phyloP scores from a whole-genome alignment of 805 yeast species.

The Teunomyces aglyptinius region DNA sequence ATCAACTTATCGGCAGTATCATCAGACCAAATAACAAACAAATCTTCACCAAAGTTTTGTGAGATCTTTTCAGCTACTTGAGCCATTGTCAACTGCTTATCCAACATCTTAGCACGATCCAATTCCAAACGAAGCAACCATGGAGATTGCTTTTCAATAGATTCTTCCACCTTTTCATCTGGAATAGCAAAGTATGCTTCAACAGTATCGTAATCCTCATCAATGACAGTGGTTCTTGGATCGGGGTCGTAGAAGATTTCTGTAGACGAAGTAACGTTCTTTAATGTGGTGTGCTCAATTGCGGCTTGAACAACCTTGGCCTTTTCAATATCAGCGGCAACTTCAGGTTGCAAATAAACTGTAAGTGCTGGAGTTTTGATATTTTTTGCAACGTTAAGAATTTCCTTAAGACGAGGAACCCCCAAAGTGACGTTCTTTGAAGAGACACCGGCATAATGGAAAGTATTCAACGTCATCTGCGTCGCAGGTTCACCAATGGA shows the following conservation, averaged over 20 bases:
- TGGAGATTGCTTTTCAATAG: constrained; percentile 92
- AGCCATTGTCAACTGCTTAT: constrained; percentile 95
- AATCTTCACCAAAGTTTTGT: constrained; percentile 88
- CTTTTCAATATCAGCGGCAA: constrained; percentile 84
- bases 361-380: constrained; percentile 99
- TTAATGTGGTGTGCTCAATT: constrained; percentile 92
- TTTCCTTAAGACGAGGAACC: constrained; percentile 97
- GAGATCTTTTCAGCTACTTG: constrained; percentile 96
- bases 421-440: constrained; percentile 95
- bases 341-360: constrained; percentile 79
- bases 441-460: constrained; percentile 98
- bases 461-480: constrained; percentile 95
- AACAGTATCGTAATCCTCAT: constrained; percentile 95
- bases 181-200: constrained; percentile 97
- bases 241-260: constrained; percentile 98
- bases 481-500: constrained; percentile 98
- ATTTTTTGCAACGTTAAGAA: constrained; percentile 95
- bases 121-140: constrained; percentile 96
- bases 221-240: constrained; percentile 94
- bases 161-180: constrained; percentile 94
- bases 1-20: constrained; percentile 96
- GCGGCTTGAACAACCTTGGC: constrained; percentile 96
- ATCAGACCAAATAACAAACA: constrained; percentile 98
- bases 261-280: constrained; percentile 94
- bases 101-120: constrained; percentile 98